phyloP scores from a whole-genome alignment of 2,329 filamentous ascomycete genomes.

The Falciphora oryzae region DNA sequence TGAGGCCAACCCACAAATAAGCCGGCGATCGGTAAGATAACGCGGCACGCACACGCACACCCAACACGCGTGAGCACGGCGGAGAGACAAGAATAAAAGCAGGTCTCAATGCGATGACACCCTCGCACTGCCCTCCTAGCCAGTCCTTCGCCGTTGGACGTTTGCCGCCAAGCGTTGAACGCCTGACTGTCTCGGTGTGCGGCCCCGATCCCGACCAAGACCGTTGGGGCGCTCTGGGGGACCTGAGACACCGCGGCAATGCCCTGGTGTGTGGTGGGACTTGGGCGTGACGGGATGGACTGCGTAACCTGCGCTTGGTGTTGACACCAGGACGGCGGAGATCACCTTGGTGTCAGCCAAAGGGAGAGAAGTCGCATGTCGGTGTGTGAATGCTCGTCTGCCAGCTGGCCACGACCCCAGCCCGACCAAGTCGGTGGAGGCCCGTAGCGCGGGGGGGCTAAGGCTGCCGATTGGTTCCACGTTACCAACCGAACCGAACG shows the following conservation, averaged over 20 bases:
- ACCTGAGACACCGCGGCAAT: not conserved
- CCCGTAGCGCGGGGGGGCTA: not conserved
- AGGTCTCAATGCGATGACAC: not conserved
- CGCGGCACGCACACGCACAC: no score
- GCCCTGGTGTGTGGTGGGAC: no score
- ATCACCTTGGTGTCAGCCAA: not conserved
- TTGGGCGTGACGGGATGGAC: not conserved
- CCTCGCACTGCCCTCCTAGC: not conserved
- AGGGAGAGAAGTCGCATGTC: not conserved
- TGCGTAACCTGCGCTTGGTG: not conserved
- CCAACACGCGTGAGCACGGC: not conserved
- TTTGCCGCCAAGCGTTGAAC: not conserved
- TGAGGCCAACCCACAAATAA: not conserved
- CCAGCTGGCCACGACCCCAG: not conserved
- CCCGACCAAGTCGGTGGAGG: not conserved
- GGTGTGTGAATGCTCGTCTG: not conserved
- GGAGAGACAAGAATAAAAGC: not conserved
- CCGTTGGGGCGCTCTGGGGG: not conserved
- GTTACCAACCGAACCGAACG: not conserved
- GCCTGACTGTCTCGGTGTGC: not conserved
- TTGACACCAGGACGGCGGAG: not conserved
- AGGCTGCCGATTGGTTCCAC: conserved; percentile 1
- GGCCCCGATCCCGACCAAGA: not conserved
- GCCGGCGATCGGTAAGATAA: not conserved
- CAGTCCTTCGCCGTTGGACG: not conserved